Conservation (phyloP, 2,329 filamentous ascomycete species). For the Pseudogymnoascus pannorum region DNA sequence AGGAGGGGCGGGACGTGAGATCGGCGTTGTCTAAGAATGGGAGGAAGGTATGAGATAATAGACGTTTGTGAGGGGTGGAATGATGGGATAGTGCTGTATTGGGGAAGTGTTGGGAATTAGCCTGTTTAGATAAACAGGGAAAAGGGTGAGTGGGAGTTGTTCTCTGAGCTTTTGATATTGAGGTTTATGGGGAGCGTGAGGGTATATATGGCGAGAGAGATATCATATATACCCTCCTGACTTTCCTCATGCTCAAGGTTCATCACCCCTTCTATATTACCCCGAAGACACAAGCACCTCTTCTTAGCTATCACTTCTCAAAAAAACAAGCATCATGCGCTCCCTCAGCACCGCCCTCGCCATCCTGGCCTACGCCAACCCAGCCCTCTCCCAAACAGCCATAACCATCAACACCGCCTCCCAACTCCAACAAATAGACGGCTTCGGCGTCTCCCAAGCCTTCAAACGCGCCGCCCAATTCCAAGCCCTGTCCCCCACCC, state of each 20-base stretch:
- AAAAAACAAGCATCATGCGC: not conserved
- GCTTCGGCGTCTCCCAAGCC: slow-evolving; percentile 43
- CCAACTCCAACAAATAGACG: slow-evolving; percentile 35
- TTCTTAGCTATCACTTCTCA: not conserved
- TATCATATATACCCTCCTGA: not conserved
- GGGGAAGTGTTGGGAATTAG: not conserved
- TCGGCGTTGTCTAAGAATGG: not conserved
- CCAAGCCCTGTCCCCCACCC: slow-evolving; percentile 27
- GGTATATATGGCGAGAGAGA: not conserved
- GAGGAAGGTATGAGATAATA: not conserved
- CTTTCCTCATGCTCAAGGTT: not conserved
- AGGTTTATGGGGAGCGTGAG: not conserved
- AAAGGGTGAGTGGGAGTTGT: not conserved
- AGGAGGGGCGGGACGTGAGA: not conserved
- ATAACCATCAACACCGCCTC: slow-evolving; percentile 21
- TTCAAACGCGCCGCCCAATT: slow-evolving; percentile 38
- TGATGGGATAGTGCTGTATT: not conserved
- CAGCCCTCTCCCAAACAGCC: slow-evolving; percentile 10
- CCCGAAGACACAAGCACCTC: not conserved
- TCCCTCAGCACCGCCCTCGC: not conserved
- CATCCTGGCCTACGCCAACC: not conserved
- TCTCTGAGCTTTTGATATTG: not conserved
- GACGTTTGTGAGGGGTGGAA: not conserved
- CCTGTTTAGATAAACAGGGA: not conserved
- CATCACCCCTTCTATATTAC: not conserved